A percentile compares a stretch with the other conserved stretches of the same genome.
These are phyloP conservation scores for Aphanomyces cochlioides DNA, from an alignment of 352 stramenopile genomes.

Conservation along the genomic window DNA sequence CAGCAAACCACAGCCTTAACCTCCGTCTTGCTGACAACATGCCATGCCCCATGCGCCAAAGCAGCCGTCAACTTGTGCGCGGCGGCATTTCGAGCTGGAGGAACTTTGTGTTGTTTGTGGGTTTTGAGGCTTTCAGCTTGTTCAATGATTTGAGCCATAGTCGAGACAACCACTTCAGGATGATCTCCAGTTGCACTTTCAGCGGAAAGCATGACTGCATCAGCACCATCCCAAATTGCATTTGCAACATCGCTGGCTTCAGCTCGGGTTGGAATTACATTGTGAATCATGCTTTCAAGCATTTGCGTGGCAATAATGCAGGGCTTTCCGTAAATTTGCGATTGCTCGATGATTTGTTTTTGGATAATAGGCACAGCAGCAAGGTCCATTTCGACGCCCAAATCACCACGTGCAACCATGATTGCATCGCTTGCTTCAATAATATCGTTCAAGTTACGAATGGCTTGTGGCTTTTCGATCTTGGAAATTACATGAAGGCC, in stretches of 20 bases:
- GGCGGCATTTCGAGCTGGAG: slow-evolving; percentile 8
- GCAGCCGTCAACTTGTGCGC: slow-evolving; percentile 22
- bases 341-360: slow-evolving; percentile 86
- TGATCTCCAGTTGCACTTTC: slow-evolving; percentile 60
- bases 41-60: slow-evolving; percentile 24
- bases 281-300: slow-evolving; percentile 83
- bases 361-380: slow-evolving; percentile 74
- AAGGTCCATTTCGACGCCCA: slow-evolving; percentile 28
- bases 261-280: slow-evolving; percentile 72
- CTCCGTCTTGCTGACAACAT: slow-evolving; percentile 8
- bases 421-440: slow-evolving; percentile 25
- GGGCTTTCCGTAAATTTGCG: slow-evolving; percentile 64
- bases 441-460: slow-evolving; percentile 23
- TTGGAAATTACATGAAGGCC: slow-evolving; percentile 25
- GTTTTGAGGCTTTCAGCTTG: neutral
- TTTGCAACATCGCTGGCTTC: slow-evolving; percentile 77
- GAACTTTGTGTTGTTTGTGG: neutral
- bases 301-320: slow-evolving; percentile 86
- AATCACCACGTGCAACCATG: slow-evolving; percentile 26
- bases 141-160: slow-evolving; percentile 26
- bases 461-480: slow-evolving; percentile 29
- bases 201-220: slow-evolving; percentile 81
- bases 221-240: slow-evolving; percentile 73
- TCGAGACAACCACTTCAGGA: slow-evolving; percentile 17
- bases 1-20: slow-evolving; percentile 26